Conservation (phyloP, 805 yeast species). For the Myxozyma vanderwaltii region DNA sequence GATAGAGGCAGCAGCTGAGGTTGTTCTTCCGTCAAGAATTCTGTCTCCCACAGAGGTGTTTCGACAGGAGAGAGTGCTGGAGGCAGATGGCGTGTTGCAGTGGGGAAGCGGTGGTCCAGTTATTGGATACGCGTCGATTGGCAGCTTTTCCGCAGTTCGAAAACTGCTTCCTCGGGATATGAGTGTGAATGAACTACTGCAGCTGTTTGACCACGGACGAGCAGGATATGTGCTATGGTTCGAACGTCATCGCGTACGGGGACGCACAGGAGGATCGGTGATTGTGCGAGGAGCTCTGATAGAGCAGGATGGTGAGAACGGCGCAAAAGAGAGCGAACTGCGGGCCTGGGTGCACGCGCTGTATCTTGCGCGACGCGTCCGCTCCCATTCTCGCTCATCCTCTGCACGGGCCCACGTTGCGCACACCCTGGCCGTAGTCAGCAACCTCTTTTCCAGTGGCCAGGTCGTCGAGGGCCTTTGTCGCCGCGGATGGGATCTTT, state of each 20-base stretch:
- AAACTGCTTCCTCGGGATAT: constrained; percentile 25
- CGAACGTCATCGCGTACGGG: constrained; percentile 15
- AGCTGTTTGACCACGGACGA: constrained; percentile 22
- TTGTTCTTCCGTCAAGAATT: constrained; percentile 31
- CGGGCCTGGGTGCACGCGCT: constrained; percentile 42
- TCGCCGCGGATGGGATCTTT: constrained; percentile 21
- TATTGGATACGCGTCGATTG: constrained; percentile 38
- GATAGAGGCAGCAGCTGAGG: constrained; percentile 12
- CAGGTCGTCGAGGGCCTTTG: constrained; percentile 7
- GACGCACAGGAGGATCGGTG: constrained; percentile 13
- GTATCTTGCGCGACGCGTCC: constrained; percentile 31
- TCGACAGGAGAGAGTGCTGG: constrained; percentile 38
- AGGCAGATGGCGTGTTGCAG: constrained; percentile 39
- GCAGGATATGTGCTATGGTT: constrained; percentile 37
- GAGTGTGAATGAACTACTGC: constrained; percentile 14
- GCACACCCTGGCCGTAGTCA: constrained; percentile 18
- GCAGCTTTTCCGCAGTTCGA: constrained; percentile 35
- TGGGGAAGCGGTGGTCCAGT: constrained; percentile 37
- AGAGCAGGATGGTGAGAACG: too few species aligned
- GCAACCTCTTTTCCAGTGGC: constrained; percentile 12
- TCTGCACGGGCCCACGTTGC: constrained; percentile 13
- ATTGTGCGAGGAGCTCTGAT: constrained; percentile 35
- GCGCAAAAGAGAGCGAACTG: too few species aligned
- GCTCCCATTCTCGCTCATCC: constrained; percentile 1
- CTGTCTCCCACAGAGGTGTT: constrained; percentile 37